These are phyloP conservation scores for Pseudogymnoascus sp. DNA, from an alignment of 2,329 filamentous ascomycete genomes.

Conservation along the genomic window DNA sequence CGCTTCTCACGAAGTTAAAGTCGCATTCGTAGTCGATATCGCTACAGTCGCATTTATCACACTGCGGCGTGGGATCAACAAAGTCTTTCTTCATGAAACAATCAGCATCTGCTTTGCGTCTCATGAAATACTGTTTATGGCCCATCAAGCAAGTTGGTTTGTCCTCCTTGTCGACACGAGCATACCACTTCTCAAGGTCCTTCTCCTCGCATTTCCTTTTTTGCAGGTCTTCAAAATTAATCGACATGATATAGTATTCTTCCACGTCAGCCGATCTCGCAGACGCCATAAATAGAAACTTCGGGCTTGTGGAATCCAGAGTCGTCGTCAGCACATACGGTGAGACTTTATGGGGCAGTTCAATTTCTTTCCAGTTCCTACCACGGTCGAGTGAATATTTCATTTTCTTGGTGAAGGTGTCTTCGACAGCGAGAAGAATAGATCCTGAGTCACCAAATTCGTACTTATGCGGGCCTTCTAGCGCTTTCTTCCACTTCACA, in stretches of 20 bases:
- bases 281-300: constrained; percentile 70
- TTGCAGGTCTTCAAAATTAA: constrained; percentile 78
- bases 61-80: constrained; percentile 63
- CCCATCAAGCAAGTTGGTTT: constrained; percentile 91
- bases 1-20: constrained; percentile 70
- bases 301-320: constrained; percentile 84
- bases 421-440: constrained; percentile 72
- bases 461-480: constrained; percentile 83
- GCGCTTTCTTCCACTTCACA: constrained; percentile 67
- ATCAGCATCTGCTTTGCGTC: constrained; percentile 78
- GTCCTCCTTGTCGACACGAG: constrained; percentile 70
- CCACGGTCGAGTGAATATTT: constrained; percentile 86
- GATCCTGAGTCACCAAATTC: constrained; percentile 93
- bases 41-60: constrained; percentile 71
- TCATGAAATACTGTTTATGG: constrained; percentile 77
- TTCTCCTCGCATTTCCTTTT: constrained; percentile 71
- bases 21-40: constrained; percentile 91
- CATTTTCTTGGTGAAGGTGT: constrained; percentile 54
- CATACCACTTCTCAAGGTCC: constrained; percentile 85
- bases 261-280: constrained; percentile 37
- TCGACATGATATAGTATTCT: constrained; percentile 57
- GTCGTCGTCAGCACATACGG: constrained; percentile 76
- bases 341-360: constrained; percentile 61
- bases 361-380: constrained; percentile 66
- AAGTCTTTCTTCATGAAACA: constrained; percentile 87